Conservation (phyloP, 164 flowering plant genomes). For the Umbilicus rupestris region DNA sequence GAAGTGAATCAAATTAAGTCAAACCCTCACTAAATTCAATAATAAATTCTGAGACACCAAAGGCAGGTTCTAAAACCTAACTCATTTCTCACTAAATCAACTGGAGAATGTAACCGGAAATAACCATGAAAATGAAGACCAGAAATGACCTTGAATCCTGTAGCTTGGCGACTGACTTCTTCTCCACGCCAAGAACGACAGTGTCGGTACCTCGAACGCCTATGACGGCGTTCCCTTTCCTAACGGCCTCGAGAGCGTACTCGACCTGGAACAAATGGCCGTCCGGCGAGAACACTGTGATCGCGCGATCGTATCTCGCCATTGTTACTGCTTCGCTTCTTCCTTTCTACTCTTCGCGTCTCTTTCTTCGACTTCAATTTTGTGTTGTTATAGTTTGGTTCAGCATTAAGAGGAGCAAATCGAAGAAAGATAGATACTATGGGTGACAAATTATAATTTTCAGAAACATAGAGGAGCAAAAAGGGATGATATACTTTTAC, state of each 20-base stretch:
- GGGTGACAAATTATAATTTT: too few relatives aligned
- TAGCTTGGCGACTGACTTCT: constrained; percentile 85
- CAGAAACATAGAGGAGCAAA: too few relatives aligned
- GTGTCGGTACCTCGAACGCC: constrained; percentile 90
- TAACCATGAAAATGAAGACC: neutral
- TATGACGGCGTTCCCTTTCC: constrained; percentile 98
- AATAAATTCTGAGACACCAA: neutral
- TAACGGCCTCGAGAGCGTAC: constrained; percentile 96
- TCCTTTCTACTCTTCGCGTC: neutral
- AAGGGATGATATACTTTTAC: too few relatives aligned
- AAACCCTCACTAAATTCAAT: too few relatives aligned
- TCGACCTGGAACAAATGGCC: constrained; percentile 97
- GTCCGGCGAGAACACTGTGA: constrained; percentile 96
- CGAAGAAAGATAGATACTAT: too few relatives aligned
- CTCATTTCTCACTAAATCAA: neutral
- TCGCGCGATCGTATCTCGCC: constrained; percentile 89
- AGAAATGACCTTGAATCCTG: constrained; percentile 68
- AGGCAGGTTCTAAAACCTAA: neutral
- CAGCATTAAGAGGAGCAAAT: too few relatives aligned
- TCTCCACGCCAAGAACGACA: constrained; percentile 94
- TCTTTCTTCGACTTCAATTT: too few relatives aligned
- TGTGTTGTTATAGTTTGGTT: too few relatives aligned
- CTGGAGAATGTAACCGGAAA: too few relatives aligned
- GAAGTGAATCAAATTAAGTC: neutral
- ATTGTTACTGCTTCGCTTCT: constrained; percentile 9